Evolutionary conservation across 129 eudicot species (phyloP), one percentile per base, ranked within the genome.

Genomic region (Helianthus tuberosus): DNA sequence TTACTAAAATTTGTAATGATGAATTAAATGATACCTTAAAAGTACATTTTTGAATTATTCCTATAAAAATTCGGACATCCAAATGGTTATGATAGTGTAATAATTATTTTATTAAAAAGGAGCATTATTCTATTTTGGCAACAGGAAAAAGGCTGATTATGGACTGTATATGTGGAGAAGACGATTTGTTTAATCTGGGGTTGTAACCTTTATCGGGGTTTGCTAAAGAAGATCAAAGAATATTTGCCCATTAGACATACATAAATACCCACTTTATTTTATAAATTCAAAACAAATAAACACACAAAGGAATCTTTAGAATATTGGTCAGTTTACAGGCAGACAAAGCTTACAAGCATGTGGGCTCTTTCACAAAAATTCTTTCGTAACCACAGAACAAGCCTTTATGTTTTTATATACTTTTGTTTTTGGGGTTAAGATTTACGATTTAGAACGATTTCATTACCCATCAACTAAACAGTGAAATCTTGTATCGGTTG

Each of bases 201-300:
- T n/a, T n/a, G n/a, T n/a, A n/a, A 68, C 81, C 85, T 81, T 81
- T 81, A 76, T 75, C 71, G 85, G 81, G 85, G 13, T 71, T 70
- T 63, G 85, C 51, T 55, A 81, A 81, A 75, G 81, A 75, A 69
- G 74, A 68, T 76, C 75, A 76, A 76, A 76, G 75, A 77, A 68
- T 77, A 77, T 68, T 77, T 77, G 75, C 73, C 11, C 50, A 14
- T 12, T 58, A 68, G 23, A 57, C 43, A 68, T 49, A 66, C 55
- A 41, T 46, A 77, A 57, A 66, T 53, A 64, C 57, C 67, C 25
- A 68, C 63, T 68, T 68, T 77, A 29, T 68, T 6, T 41, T 5
- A 32, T 25, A 49, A 73, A 23, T 11, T 47, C 27, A 57, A 17
- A 68, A 12, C n/a, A 49, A 32, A 58, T 14, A 76, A 8, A 77